Evolutionary conservation across 2,329 filamentous ascomycete genomes (phyloP).

Genomic region (Chlorencoelia australis): DNA sequence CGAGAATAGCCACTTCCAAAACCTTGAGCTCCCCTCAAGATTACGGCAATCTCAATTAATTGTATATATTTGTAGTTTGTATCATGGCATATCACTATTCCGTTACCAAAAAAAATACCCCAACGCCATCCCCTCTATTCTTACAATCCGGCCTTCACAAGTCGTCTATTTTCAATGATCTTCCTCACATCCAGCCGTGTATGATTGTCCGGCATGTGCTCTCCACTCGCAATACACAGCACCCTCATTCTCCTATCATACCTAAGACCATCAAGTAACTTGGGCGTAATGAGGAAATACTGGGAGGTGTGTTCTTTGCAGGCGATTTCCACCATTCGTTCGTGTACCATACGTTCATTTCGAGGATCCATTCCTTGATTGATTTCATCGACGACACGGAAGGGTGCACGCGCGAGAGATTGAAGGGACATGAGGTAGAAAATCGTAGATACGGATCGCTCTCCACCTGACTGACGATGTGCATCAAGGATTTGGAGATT

Average conservation of each 20-base stretch:
- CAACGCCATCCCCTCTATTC: too few species aligned
- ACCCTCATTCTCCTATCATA: slow-evolving; percentile 91
- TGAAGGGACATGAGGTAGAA: slow-evolving; percentile 99
- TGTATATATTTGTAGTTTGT: too few species aligned
- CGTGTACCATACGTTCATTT: slow-evolving; percentile 96
- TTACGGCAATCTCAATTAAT: too few species aligned
- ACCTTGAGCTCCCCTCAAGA: too few species aligned
- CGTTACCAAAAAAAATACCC: too few species aligned
- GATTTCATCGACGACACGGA: slow-evolving; percentile 98
- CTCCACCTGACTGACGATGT: slow-evolving; percentile 91
- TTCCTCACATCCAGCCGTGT: slow-evolving; percentile 23
- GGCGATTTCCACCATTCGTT: slow-evolving; percentile 95
- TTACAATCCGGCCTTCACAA: slow-evolving; percentile 22
- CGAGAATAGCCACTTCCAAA: too few species aligned
- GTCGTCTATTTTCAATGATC: slow-evolving; percentile 20
- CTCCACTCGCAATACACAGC: slow-evolving; percentile 85
- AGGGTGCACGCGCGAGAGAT: slow-evolving; percentile 83
- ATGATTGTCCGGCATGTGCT: slow-evolving; percentile 50
- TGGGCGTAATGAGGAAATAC: slow-evolving; percentile 97
- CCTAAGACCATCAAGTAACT: slow-evolving; percentile 73
- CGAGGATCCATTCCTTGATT: slow-evolving; percentile 99
- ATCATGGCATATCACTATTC: too few species aligned
- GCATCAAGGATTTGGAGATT: slow-evolving; percentile 75
- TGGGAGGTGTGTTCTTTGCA: slow-evolving; percentile 70
- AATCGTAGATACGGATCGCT: slow-evolving; percentile 92